Evolutionary conservation across 176 grass and related monocot species (phyloP).

Genomic region (Avena sativa): DNA sequence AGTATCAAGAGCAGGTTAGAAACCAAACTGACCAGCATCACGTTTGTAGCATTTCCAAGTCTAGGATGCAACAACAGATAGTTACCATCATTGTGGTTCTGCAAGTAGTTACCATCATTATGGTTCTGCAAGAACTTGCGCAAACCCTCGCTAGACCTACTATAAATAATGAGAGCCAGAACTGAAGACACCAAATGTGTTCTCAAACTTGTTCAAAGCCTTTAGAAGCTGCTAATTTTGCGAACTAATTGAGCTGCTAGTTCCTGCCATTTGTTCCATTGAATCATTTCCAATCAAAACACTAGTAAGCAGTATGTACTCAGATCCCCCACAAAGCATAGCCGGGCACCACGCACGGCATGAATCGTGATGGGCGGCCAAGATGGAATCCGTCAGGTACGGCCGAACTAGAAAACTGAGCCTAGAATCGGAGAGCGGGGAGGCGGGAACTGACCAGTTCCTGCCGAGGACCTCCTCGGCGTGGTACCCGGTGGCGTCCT

Average conservation of each 20-base stretch:
- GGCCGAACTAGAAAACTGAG: too few species aligned
- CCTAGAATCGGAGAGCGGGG: background rate
- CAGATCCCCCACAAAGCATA: background rate
- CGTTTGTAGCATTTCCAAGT: too few species aligned
- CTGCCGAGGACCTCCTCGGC: conserved; percentile 96
- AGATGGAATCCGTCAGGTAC: background rate
- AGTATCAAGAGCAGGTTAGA: too few species aligned
- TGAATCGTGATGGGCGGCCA: background rate
- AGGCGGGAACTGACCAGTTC: conserved; percentile 62
- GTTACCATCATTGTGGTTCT: too few species aligned
- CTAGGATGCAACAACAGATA: too few species aligned
- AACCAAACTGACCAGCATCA: too few species aligned
- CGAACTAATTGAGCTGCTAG: background rate
- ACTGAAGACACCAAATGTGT: too few species aligned
- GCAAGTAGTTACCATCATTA: too few species aligned
- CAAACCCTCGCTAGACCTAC: too few species aligned
- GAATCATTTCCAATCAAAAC: background rate
- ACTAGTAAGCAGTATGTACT: background rate
- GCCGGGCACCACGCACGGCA: background rate
- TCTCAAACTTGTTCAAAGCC: too few species aligned
- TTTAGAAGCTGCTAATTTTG: background rate
- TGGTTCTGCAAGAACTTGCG: too few species aligned
- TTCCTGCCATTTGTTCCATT: background rate
- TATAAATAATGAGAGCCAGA: too few species aligned
- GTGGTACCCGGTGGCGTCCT: conserved; percentile 85